A percentile compares a stretch with the other conserved stretches of the same genome.
Evolutionary conservation across 768 basidiomycete genomes (phyloP).

Genomic region (Baorangia bicolor): DNA sequence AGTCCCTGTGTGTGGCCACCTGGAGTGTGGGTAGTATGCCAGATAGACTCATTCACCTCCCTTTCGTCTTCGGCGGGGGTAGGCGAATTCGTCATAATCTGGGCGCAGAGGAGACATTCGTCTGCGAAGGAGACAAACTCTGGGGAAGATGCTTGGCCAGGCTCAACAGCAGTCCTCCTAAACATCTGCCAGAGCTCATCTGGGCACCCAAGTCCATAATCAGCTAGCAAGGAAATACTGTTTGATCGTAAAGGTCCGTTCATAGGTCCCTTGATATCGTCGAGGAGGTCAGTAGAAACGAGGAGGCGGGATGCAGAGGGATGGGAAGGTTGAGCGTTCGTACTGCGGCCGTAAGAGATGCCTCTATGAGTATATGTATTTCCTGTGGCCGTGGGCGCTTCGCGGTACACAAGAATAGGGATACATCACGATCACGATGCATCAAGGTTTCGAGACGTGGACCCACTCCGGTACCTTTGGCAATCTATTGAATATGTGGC

Average conservation of each 20-base stretch:
- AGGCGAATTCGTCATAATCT: conserved; percentile 7
- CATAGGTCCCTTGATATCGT: conserved; percentile 7
- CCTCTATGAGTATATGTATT: conserved; percentile 4
- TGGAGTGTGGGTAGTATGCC: not conserved
- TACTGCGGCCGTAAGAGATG: conserved; percentile 14
- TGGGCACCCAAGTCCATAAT: not conserved
- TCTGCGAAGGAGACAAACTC: conserved; percentile 24
- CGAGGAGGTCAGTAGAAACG: not conserved
- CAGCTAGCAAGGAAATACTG: conserved; percentile 10
- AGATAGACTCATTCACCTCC: not conserved
- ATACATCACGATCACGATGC: not conserved
- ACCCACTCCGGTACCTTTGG: not conserved
- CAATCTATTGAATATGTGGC: no score
- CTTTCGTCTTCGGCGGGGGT: no score
- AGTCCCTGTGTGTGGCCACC: not conserved
- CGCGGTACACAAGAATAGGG: not conserved
- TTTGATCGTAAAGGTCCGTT: conserved; percentile 7
- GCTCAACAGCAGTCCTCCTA: conserved; percentile 25
- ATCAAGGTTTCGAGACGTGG: not conserved
- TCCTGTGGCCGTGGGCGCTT: conserved; percentile 21
- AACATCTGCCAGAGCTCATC: conserved; percentile 25
- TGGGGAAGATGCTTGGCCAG: conserved; percentile 25
- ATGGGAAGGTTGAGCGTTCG: conserved; percentile 4
- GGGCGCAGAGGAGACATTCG: conserved; percentile 31
- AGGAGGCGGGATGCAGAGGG: not conserved